These are phyloP conservation scores for Saccharomycopsis selenospora DNA, from an alignment of 805 yeast species.

Conservation along the genomic window DNA sequence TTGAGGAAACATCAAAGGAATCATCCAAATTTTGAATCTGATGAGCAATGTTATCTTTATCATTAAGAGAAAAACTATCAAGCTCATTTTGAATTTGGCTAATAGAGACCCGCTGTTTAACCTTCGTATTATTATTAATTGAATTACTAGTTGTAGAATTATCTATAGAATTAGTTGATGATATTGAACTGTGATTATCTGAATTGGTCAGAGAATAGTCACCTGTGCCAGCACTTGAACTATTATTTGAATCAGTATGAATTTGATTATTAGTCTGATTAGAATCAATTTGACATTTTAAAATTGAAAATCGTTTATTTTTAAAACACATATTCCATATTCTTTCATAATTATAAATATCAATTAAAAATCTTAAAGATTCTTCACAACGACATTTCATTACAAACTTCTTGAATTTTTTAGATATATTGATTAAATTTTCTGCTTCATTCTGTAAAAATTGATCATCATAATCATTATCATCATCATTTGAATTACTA, in stretches of 20 bases:
- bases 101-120: not conserved
- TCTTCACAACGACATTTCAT: conserved; percentile 12
- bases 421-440: conserved; percentile 3
- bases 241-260: not conserved
- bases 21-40: conserved; percentile 2
- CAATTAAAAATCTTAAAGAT: conserved; percentile 13
- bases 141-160: not conserved
- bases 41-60: not conserved
- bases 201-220: not conserved
- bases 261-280: not conserved
- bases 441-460: conserved; percentile 6
- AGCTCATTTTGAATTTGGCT: not conserved
- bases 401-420: conserved; percentile 11
- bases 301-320: conserved; percentile 10
- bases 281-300: conserved; percentile 10
- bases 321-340: conserved; percentile 16
- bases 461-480: not conserved
- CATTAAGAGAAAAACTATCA: not conserved
- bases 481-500: not conserved
- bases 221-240: not conserved
- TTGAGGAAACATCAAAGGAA: conserved; percentile 12
- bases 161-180: not conserved
- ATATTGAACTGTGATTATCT: not conserved
- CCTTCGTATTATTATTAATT: not conserved
- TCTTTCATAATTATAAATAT: conserved; percentile 17